Evolutionary conservation across 169 alveolate genomes (phyloP).

Genomic region (Plasmodium vivax): DNA sequence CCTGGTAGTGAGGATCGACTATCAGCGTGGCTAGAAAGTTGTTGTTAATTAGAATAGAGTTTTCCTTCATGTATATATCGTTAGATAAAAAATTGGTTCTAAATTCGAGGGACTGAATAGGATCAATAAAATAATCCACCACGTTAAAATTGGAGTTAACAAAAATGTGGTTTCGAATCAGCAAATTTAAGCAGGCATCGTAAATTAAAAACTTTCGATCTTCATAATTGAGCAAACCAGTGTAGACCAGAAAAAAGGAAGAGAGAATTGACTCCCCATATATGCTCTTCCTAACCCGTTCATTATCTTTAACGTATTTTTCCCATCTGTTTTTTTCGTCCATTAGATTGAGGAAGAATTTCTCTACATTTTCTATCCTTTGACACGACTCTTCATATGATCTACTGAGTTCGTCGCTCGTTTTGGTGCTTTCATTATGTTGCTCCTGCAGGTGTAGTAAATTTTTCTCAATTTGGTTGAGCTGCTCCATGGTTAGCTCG

Average conservation of each 20-base stretch:
- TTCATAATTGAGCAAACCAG: slow-evolving; percentile 74
- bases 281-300: slow-evolving; percentile 57
- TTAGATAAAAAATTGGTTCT: slow-evolving; percentile 41
- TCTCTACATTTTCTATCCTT: slow-evolving; percentile 72
- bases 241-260: slow-evolving; percentile 68
- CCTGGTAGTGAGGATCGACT: slow-evolving; percentile 71
- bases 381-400: slow-evolving; percentile 72
- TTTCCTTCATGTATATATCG: slow-evolving; percentile 70
- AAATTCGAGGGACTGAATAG: slow-evolving; percentile 64
- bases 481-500: slow-evolving; percentile 86
- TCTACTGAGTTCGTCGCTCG: slow-evolving; percentile 81
- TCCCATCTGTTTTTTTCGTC: slow-evolving; percentile 75
- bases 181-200: slow-evolving; percentile 29
- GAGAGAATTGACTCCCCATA: slow-evolving; percentile 71
- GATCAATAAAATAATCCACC: slow-evolving; percentile 74
- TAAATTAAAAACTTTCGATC: slow-evolving; percentile 64
- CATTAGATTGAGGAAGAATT: slow-evolving; percentile 49
- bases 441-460: slow-evolving; percentile 70
- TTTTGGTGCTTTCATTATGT: slow-evolving; percentile 79
- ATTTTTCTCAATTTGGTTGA: slow-evolving; percentile 77
- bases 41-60: slow-evolving; percentile 64
- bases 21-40: slow-evolving; percentile 59
- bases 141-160: slow-evolving; percentile 66
- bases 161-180: slow-evolving; percentile 36
- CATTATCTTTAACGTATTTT: slow-evolving; percentile 74